These are phyloP conservation scores for Kwoniella mangroviensis DNA, from an alignment of 768 basidiomycete species.

Conservation along the genomic window DNA sequence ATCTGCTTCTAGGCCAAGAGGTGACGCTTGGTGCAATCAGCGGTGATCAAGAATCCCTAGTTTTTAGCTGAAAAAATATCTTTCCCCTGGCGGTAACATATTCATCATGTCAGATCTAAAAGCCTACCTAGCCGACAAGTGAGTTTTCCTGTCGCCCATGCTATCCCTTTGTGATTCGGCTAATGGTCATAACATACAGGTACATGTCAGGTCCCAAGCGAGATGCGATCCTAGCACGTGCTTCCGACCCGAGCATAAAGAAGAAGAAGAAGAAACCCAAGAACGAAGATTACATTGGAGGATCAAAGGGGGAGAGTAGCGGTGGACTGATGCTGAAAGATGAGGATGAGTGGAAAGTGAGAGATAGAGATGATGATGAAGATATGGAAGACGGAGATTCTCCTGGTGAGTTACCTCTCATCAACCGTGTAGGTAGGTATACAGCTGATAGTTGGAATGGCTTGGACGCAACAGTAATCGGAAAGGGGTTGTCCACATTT, in stretches of 20 bases:
- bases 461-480: constrained; percentile 39
- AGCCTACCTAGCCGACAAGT: constrained; percentile 56
- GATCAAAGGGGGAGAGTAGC: constrained; percentile 44
- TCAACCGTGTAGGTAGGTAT: not conserved
- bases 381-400: constrained; percentile 54
- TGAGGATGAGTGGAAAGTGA: constrained; percentile 55
- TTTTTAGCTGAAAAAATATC: no score
- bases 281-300: constrained; percentile 56
- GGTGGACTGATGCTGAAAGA: constrained; percentile 52
- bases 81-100: no score
- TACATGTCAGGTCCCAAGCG: constrained; percentile 98
- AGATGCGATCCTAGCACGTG: constrained; percentile 83
- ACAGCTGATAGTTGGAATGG: constrained; percentile 9
- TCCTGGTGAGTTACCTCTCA: constrained; percentile 47
- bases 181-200: constrained; percentile 16
- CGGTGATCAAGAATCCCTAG: no score
- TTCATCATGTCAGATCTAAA: constrained; percentile 50
- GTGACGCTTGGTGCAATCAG: no score
- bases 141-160: constrained; percentile 7
- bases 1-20: no score
- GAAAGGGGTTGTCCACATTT: constrained; percentile 49
- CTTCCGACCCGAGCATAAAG: constrained; percentile 56
- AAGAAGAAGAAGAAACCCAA: constrained; percentile 72
- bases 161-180: not conserved
- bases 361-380: constrained; percentile 36